Conservation (phyloP, 2,329 filamentous ascomycete species). For the Helotiales sp. region DNA sequence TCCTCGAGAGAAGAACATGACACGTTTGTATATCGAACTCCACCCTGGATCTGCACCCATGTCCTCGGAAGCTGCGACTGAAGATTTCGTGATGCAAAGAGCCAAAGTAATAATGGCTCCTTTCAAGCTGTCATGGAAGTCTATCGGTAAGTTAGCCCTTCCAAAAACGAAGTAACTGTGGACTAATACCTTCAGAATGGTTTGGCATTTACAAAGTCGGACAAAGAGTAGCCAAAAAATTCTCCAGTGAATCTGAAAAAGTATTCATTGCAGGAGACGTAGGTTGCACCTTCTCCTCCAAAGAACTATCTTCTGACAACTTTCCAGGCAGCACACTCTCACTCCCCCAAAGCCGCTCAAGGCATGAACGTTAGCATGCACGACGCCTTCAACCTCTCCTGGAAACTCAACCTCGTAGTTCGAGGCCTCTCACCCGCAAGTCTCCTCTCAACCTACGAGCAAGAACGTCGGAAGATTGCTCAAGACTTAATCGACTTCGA, state of each 20-base stretch:
- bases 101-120: constrained; percentile 65
- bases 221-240: constrained; percentile 62
- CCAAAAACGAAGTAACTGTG: too few species aligned
- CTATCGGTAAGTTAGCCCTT: constrained; percentile 72
- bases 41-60: constrained; percentile 52
- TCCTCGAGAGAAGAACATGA: constrained; percentile 63
- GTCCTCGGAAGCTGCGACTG: constrained; percentile 48
- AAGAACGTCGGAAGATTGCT: constrained; percentile 66
- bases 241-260: constrained; percentile 54
- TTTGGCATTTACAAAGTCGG: constrained; percentile 64
- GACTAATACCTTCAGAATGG: constrained; percentile 58
- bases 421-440: constrained; percentile 59
- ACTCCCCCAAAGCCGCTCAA: constrained; percentile 67
- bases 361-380: constrained; percentile 63
- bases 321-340: constrained; percentile 59
- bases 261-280: constrained; percentile 61
- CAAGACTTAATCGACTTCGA: constrained; percentile 70
- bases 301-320: constrained; percentile 43
- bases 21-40: constrained; percentile 68
- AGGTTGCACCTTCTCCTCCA: constrained; percentile 41
- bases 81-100: constrained; percentile 73
- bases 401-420: constrained; percentile 58
- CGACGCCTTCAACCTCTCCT: constrained; percentile 65
- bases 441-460: constrained; percentile 65
- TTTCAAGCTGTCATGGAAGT: constrained; percentile 64